Evolutionary conservation across 2,329 filamentous ascomycete species (phyloP).

Genomic region (Xylariaceae sp.): DNA sequence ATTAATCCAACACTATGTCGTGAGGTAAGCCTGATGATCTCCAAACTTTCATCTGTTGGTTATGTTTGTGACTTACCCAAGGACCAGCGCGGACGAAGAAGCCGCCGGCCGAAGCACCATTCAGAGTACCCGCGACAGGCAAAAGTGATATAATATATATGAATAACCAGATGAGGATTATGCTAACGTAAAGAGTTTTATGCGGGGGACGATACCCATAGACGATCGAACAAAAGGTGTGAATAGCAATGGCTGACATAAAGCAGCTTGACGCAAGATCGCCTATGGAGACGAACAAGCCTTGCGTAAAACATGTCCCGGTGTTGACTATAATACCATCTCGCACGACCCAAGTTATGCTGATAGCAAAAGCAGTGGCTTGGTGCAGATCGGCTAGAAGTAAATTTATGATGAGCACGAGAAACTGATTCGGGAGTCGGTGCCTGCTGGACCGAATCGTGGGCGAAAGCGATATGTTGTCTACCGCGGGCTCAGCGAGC

Average conservation of each 20-base stretch:
- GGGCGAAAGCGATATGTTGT: slow-evolving; percentile 16
- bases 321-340: slow-evolving; percentile 61
- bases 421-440: slow-evolving; percentile 64
- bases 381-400: slow-evolving; percentile 72
- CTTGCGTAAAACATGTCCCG: slow-evolving; percentile 65
- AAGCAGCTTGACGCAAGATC: slow-evolving; percentile 71
- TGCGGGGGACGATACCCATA: slow-evolving; percentile 58
- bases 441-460: neutral
- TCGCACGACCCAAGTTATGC: slow-evolving; percentile 61
- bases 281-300: slow-evolving; percentile 71
- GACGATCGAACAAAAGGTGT: slow-evolving; percentile 70
- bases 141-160: slow-evolving; percentile 62
- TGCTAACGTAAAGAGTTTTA: slow-evolving; percentile 53
- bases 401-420: slow-evolving; percentile 72
- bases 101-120: slow-evolving; percentile 49
- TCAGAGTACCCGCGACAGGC: slow-evolving; percentile 51
- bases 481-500: slow-evolving; percentile 10
- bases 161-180: slow-evolving; percentile 62
- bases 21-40: slow-evolving; percentile 12
- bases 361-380: slow-evolving; percentile 67
- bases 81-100: slow-evolving; percentile 69
- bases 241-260: slow-evolving; percentile 68
- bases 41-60: neutral
- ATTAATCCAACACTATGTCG: slow-evolving; percentile 65
- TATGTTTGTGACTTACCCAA: slow-evolving; percentile 54